Evolutionary conservation across 768 basidiomycete genomes (phyloP), one percentile per base, ranked within the genome.

Genomic region (Pulveroboletus sp.): DNA sequence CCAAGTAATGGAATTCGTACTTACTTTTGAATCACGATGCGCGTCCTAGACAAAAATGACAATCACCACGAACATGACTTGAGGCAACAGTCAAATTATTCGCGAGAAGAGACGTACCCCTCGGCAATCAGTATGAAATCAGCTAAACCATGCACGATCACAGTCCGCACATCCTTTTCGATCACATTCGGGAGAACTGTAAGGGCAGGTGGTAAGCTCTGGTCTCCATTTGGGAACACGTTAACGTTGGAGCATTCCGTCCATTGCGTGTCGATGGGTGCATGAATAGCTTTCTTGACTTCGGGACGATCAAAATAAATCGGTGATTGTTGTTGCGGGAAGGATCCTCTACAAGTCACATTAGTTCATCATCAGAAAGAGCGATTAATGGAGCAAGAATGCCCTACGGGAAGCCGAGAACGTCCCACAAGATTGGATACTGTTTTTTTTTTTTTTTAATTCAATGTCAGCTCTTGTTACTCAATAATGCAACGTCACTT

Each of bases 341-440:
- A 83, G 0, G 81, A 77, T 9, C 81, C 82, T 2, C 81, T 83
- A 57, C 11, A 10, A n/a, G 15, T 2, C n/a, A 17, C 15, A 18
- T 58, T 5, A 46, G 42, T 42, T 35, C 26, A 10, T 21, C 31
- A n/a, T 30, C 18, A 15, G 40, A 3, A 31, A 41, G 15, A 38
- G 18, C 0, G 5, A 14, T 3, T 11, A 8, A 5, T 14, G 14
- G 21, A 39, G 11, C 2, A 21, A 31, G 41, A 43, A 30, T 57
- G n/a, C n/a, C n/a, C n/a, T n/a, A 85, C 81, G 86, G 86, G 76
- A 85, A 88, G n/a, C 86, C 86, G 28, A 89, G 81, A 5, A 88
- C 85, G 52, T 89, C 86, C 86, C 85, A 89, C 11, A 84, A 69
- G 38, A 85, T 73, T 0, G 86, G 87, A 66, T 71, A 86, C 56